These are phyloP conservation scores for Microcos paniculata DNA, from an alignment of 345 rosid genomes.

Conservation along the genomic window DNA sequence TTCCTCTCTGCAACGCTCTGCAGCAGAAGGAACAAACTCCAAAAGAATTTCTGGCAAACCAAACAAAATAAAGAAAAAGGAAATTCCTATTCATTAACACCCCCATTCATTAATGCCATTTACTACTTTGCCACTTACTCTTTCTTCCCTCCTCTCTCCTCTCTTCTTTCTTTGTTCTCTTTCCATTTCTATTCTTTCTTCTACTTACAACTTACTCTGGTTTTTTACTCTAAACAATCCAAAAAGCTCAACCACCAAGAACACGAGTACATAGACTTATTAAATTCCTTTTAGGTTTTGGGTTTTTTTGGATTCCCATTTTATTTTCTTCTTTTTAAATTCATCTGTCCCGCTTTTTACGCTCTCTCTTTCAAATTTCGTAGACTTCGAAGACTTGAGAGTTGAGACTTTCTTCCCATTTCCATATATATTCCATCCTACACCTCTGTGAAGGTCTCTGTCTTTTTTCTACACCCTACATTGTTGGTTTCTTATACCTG, in stretches of 20 bases:
- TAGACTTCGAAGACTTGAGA: conserved; percentile 44
- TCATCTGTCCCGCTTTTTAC: conserved; percentile 47
- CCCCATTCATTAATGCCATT: conserved; percentile 46
- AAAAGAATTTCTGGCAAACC: conserved; percentile 23
- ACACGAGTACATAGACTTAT: background rate
- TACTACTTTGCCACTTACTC: conserved; percentile 49
- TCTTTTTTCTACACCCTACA: background rate
- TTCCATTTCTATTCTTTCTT: background rate
- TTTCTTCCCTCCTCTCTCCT: background rate
- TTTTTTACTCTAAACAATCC: background rate
- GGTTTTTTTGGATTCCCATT: too few relatives aligned
- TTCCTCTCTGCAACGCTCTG: conserved; percentile 43
- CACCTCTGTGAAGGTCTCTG: background rate
- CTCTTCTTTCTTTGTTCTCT: background rate
- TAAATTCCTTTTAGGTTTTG: conserved; percentile 24
- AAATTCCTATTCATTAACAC: conserved; percentile 26
- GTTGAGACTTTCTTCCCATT: background rate
- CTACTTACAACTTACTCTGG: background rate
- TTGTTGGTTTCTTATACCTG: conserved; percentile 3
- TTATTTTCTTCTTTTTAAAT: background rate
- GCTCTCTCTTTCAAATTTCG: conserved; percentile 34
- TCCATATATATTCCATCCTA: conserved; percentile 4
- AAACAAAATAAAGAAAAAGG: background rate
- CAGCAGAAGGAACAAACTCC: conserved; percentile 29
- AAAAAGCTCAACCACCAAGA: conserved; percentile 28